A percentile compares a stretch with the other conserved stretches of the same genome.
Evolutionary conservation across 768 basidiomycete species (phyloP).

Genomic region (Suillus weaverae): DNA sequence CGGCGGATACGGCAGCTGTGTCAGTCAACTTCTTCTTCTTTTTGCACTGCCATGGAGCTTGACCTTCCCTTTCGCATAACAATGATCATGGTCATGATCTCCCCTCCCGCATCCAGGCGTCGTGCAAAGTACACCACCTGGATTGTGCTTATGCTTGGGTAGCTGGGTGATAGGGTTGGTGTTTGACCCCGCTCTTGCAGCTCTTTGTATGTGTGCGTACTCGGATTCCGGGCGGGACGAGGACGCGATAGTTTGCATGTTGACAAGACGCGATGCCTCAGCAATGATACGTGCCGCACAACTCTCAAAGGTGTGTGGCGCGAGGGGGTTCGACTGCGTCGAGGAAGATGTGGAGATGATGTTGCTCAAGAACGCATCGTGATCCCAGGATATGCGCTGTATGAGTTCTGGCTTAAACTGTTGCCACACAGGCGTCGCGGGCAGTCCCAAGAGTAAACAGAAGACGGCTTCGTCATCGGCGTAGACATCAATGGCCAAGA

Average conservation of each 20-base stretch:
- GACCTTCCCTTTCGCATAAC: slow-evolving; percentile 4
- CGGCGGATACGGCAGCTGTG: not conserved
- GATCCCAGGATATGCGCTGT: not conserved
- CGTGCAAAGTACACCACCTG: not conserved
- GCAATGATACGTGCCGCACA: not conserved
- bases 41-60: not conserved
- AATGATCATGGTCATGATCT: not conserved
- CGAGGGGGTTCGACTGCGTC: not conserved
- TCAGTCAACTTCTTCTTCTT: not conserved
- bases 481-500: not conserved
- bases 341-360: not conserved
- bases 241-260: not conserved
- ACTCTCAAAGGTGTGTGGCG: not conserved
- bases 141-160: not conserved
- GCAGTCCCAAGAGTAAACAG: not conserved
- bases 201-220: not conserved
- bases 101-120: not conserved
- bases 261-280: not conserved
- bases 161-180: not conserved
- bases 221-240: not conserved
- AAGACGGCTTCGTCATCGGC: not conserved
- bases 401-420: not conserved
- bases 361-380: not conserved
- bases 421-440: not conserved
- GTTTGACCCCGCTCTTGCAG: not conserved